Base-by-base conservation (phyloP, 2,329 filamentous ascomycete genomes). In the Aspergillus neoniger region DNA sequence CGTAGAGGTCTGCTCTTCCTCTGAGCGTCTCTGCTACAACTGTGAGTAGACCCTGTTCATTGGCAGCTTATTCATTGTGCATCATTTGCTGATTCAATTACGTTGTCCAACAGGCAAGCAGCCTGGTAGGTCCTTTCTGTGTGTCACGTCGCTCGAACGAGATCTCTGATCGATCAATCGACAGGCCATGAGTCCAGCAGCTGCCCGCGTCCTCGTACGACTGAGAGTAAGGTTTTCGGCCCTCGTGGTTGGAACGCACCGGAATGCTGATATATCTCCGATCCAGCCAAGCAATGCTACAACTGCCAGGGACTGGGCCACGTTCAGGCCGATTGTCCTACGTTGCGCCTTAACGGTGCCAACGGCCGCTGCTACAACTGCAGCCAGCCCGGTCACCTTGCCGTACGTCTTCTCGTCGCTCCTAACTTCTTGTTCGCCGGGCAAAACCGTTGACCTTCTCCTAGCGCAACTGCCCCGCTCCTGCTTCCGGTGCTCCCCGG, bases 1-100 rank as follows among this genome's bases (percentile, higher is more conserved):
- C 83, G 82, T 76, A 85, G 93, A 98, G 86, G 93, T 96, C 70
- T 99, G 95, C 90, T 95, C 94, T 64, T 97, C 94, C 62, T 91
- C 93, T 62, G 94, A 99, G 86, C 91, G 95, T 75, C 90, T 99
- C 74, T 99, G 95, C 89, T 99, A 99, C 84, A 99, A 99, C 85
- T 99, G 95, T 93, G 84, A 78, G 89, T 81, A 65, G 60, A 47
- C 57, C 56, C 28, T 21, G 38, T 55, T 17, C 17, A 17, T 41
- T 41, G 12, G n/a, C 4, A 41, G 14, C 53, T 50, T 61, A 48
- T 58, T 65, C 68, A 55, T 64, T 28, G 21, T 5, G 49, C 14
- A 30, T 53, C 23, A 25, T 38, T 58, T 50, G 55, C 69, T 76
- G 60, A 70, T 67, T 70, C 66, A 55, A 19, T 21, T 51, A 58